Percentiles rank a stretch among this genome's conserved stretches.
These are phyloP conservation scores for Protomyces gravidus DNA, from an alignment of 1,139 yeast species.

Conservation along the genomic window DNA sequence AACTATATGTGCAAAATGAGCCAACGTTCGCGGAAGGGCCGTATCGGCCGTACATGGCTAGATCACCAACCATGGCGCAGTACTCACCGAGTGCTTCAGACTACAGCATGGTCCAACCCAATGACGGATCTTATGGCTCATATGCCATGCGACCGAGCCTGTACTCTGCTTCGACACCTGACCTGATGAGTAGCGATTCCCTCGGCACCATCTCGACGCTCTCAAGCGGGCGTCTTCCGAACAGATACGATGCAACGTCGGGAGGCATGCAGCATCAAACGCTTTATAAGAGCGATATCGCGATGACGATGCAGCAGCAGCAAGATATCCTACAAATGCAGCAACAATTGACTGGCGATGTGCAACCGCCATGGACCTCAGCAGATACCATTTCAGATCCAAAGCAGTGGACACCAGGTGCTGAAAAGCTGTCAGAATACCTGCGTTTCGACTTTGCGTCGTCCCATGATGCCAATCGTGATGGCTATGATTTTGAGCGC, in stretches of 20 bases:
- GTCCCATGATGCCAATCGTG: not conserved
- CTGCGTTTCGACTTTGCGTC: not conserved
- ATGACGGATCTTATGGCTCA: not conserved
- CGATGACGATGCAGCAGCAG: constrained; percentile 1
- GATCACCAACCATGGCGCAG: not conserved
- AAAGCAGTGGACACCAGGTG: constrained; percentile 24
- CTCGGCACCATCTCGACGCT: constrained; percentile 9
- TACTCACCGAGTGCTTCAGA: not conserved
- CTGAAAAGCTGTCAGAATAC: not conserved
- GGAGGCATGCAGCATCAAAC: not conserved
- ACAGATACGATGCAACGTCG: not conserved
- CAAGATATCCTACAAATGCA: not conserved
- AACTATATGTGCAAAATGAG: not conserved
- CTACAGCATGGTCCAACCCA: not conserved
- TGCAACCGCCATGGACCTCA: not conserved
- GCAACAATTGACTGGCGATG: not conserved
- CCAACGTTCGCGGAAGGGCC: not conserved
- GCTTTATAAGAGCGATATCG: not conserved
- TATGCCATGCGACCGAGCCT: not conserved
- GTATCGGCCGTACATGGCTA: not conserved
- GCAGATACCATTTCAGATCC: constrained; percentile 1
- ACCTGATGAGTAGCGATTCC: constrained; percentile 20
- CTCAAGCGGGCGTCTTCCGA: not conserved
- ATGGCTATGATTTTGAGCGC: not conserved
- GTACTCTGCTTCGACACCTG: constrained; percentile 19